Evolutionary conservation across 805 yeast genomes (phyloP), one percentile per base, ranked within the genome.

Genomic region (Saccharomyces mikatae): DNA sequence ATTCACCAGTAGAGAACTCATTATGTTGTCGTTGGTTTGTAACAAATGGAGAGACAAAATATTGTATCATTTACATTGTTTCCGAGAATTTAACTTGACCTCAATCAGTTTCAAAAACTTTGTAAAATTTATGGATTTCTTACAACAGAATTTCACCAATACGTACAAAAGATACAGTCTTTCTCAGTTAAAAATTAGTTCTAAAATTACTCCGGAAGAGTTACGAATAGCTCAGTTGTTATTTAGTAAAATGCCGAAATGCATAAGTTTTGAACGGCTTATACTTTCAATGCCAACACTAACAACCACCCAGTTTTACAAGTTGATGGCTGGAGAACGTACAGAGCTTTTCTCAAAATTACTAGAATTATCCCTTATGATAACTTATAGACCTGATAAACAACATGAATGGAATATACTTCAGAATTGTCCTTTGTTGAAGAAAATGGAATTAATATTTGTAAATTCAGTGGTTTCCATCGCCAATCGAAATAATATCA

Each of bases 171-270:
- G 6, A 29, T 6, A n/a, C 51, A 59, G 8, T 46, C 55, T 1
- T 29, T 67, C 21, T 53, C 44, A 36, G 10, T 2, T 36, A 4
- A 36, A 54, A 36, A 57, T 61, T 27, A 62, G 68, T 1, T 56
- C 64, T n/a, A 60, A 56, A 29, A 32, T 54, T 2, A 47, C 63
- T 6, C 54, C 64, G 0, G 70, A 63, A n/a, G 71, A 69, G 31
- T 36, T 50, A 0, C 64, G 57, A 47, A 53, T 62, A 8, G 26
- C 60, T 6, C 52, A 58, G 29, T 21, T 50, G 3, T 52, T 68
- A 2, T 53, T 61, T 5, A 47, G 54, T 6, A 51, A 49, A 10
- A 28, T 62, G 26, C 59, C 54, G 41, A 56, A 58, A 24, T 52
- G 56, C 27, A 17, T 36, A 36, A 29, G 46, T 2, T 49, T 59